These are phyloP conservation scores for Kernera saxatilis DNA, from an alignment of 345 rosid species.

Conservation along the genomic window DNA sequence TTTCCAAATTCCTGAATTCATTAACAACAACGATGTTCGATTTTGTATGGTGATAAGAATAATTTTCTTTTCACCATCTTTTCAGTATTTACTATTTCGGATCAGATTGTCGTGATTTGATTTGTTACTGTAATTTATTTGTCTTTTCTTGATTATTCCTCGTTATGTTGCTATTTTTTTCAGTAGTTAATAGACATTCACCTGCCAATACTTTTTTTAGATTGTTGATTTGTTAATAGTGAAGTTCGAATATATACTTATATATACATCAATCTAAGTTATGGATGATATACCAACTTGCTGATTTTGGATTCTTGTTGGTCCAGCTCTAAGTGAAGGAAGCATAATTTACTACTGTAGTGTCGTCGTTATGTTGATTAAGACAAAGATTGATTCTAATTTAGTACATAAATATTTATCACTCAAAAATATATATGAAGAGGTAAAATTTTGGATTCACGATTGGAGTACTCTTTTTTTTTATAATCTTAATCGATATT, in stretches of 20 bases:
- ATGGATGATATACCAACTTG: slow-evolving; percentile 17
- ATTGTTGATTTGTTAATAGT: background rate
- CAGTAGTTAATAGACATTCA: slow-evolving; percentile 3
- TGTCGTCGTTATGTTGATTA: slow-evolving; percentile 7
- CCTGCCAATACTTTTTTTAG: background rate
- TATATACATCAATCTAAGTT: slow-evolving; percentile 16
- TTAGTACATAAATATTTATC: background rate
- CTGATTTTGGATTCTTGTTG: slow-evolving; percentile 21
- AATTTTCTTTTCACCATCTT: slow-evolving; percentile 8
- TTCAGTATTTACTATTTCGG: slow-evolving; percentile 1
- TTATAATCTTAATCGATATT: background rate
- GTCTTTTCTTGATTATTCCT: slow-evolving; percentile 23
- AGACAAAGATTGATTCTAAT: background rate
- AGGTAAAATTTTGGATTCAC: background rate
- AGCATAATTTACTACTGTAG: background rate
- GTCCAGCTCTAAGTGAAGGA: slow-evolving; percentile 19
- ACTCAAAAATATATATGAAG: background rate
- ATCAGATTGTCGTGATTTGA: slow-evolving; percentile 21
- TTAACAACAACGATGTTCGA: slow-evolving; percentile 3
- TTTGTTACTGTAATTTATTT: slow-evolving; percentile 3
- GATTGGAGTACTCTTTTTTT: background rate
- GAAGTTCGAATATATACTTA: slow-evolving; percentile 32
- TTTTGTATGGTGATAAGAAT: slow-evolving; percentile 11
- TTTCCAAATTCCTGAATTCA: slow-evolving; percentile 14
- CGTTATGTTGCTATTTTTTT: slow-evolving; percentile 3